Base-by-base conservation (phyloP, 768 basidiomycete genomes). In the Tremella fuciformis region DNA sequence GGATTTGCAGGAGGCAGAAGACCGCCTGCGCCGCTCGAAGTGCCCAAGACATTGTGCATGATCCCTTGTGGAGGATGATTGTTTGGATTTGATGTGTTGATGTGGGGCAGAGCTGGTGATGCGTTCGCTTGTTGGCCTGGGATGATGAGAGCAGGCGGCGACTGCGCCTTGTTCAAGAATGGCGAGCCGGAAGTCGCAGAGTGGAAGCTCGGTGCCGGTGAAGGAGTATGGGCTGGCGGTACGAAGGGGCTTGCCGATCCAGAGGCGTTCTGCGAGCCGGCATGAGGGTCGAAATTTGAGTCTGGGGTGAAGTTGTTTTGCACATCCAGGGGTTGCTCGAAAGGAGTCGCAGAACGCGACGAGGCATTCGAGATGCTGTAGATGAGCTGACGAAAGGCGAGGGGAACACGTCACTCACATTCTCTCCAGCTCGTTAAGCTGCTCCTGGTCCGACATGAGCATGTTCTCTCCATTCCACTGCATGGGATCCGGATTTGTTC, bases 81-180 rank as follows among this genome's bases (percentile, higher is more conserved):
- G 29, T 34, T 34, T 34, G 29, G 29, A 34, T 34, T 34, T 3
- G 55, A 53, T 2, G 71, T 73, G 55, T 63, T 53, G 50, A 73
- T 70, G 9, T 60, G 69, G 3, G 71, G 71, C 8, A 70, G 58
- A 1, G 56, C 37, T 8, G 71, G 71, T 8, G 71, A 64, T 15
- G 67, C 67, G 18, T 55, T 58, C 34, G 49, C 37, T 39, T 26
- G 56, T 15, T 66, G 60, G 57, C 60, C 65, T 9, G 67, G 65
- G 11, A 73, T 70, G 50, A 73, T 60, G 13, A 73, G 57, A 11
- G 71, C 67, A 16, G 71, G 71, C 15, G 71, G 71, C 3, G 69
- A 70, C 29, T 65, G 58, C 8, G 71, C 69, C 57, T 73, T 73
- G 37, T 64, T 63, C 38, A 66, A 47, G 62, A 63, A 67, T 9